These are phyloP conservation scores for Dictyostelium capitatum DNA, from an alignment of 78 protist species.

Conservation along the genomic window DNA sequence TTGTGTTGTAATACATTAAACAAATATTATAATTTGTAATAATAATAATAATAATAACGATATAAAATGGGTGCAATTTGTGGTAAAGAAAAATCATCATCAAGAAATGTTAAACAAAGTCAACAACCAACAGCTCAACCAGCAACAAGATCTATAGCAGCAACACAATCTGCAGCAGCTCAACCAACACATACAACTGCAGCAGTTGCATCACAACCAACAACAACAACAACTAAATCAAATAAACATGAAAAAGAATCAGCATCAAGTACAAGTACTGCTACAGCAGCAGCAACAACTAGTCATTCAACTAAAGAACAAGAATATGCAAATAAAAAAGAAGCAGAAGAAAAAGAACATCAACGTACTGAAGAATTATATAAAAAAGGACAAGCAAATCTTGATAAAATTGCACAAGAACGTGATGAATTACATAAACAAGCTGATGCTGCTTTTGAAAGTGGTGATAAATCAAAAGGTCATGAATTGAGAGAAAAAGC, in stretches of 20 bases:
- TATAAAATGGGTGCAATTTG: slow-evolving; percentile 32
- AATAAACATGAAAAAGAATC: not conserved
- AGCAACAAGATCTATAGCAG: not conserved
- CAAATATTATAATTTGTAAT: not conserved
- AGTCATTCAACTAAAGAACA: slow-evolving; percentile 27
- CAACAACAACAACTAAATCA: not conserved
- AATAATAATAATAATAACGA: no score
- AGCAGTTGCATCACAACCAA: not conserved
- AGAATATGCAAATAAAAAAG: slow-evolving; percentile 33
- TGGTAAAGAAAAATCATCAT: slow-evolving; percentile 6
- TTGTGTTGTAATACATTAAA: not conserved
- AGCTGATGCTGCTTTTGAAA: slow-evolving; percentile 52
- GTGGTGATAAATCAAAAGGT: slow-evolving; percentile 71
- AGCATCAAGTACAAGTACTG: not conserved
- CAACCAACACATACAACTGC: not conserved
- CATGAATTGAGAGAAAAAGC: slow-evolving; percentile 56
- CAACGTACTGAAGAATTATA: slow-evolving; percentile 72
- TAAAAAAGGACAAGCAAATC: slow-evolving; percentile 62
- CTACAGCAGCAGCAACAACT: not conserved
- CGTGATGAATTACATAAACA: slow-evolving; percentile 47
- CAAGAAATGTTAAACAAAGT: not conserved
- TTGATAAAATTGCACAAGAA: slow-evolving; percentile 43
- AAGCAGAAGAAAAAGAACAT: slow-evolving; percentile 74
- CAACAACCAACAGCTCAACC: not conserved
- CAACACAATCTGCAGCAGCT: not conserved